Evolutionary conservation across 257 asterid species (phyloP), one percentile per base, ranked within the genome.

Genomic region (Capsicum chinense): DNA sequence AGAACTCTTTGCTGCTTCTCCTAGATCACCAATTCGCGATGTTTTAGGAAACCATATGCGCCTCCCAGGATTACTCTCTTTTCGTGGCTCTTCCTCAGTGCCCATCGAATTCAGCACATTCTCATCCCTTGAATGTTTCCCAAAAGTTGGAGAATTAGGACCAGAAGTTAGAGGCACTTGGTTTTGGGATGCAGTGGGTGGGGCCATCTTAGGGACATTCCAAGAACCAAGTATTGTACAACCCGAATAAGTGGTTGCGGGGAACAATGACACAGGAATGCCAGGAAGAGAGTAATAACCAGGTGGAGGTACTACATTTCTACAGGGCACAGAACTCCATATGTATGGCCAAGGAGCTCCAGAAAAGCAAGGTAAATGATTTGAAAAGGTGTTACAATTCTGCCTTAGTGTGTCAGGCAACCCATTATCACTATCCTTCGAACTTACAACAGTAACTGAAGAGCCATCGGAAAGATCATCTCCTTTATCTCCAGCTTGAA

Each of bases 21-120:
- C 94, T 2, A 95, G 97, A 63, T 92, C 96, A 67, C 88, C 92
- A 37, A 95, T 90, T 63, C 98, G 90, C 87, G 92, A 79, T 0
- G 98, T 92, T 87, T 94, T 95, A 3, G 98, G 99, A 68, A 90
- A 89, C 97, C 97, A 94, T 56, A 94, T 80, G 85, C 90, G 80
- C 84, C 86, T 93, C 83, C 87, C 95, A 0, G 90, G 79, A 79
- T 88, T 83, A 67, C 68, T 84, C 85, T 88, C 89, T 19, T 78
- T 88, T 19, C 64, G 48, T 5, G 67, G 81, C 54, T 84, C 90
- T 37, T 74, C 83, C 56, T 60, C 83, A 0, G 39, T 17, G 54
- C 78, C 39, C 17, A 26, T 83, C 17, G 83, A 67, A 57, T 85
- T 86, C 83, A 64, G 58, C 35, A 42, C 48, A 81, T 69, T 84